Percentiles rank a stretch among this genome's conserved stretches.
These are phyloP conservation scores for Waltiozyma sp. DNA, from an alignment of 1,139 yeast species.

Conservation along the genomic window DNA sequence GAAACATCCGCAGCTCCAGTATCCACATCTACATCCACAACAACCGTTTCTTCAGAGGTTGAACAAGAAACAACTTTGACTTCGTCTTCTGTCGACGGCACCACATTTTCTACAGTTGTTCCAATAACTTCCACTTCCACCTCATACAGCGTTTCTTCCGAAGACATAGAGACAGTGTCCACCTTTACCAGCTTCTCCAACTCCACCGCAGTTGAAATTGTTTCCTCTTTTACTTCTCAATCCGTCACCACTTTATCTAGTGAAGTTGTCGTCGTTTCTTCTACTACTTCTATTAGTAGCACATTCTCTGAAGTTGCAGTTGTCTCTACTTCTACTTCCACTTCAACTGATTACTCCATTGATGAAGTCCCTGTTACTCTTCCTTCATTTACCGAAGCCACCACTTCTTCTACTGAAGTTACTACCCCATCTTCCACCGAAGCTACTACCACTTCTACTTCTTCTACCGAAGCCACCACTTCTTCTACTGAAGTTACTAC, in stretches of 20 bases:
- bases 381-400: neutral
- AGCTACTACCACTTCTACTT: conserved; percentile 1
- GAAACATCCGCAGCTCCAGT: neutral
- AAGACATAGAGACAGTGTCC: neutral
- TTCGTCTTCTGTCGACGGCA: neutral
- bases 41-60: neutral
- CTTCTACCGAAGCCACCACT: conserved; percentile 3
- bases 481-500: conserved; percentile 4
- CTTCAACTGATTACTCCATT: neutral
- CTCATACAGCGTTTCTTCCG: neutral
- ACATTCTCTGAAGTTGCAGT: neutral
- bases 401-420: conserved; percentile 1
- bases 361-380: neutral
- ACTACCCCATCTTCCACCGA: conserved; percentile 1
- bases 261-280: neutral
- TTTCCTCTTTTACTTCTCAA: neutral
- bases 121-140: neutral
- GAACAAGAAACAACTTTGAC: neutral
- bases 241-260: neutral
- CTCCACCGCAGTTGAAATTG: neutral
- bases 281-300: neutral
- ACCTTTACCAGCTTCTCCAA: neutral
- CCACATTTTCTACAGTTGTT: neutral
- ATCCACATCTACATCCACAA: neutral
- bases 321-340: neutral